Conservation (phyloP, 306 rosid genomes). For the Pyrus pyrifolia region DNA sequence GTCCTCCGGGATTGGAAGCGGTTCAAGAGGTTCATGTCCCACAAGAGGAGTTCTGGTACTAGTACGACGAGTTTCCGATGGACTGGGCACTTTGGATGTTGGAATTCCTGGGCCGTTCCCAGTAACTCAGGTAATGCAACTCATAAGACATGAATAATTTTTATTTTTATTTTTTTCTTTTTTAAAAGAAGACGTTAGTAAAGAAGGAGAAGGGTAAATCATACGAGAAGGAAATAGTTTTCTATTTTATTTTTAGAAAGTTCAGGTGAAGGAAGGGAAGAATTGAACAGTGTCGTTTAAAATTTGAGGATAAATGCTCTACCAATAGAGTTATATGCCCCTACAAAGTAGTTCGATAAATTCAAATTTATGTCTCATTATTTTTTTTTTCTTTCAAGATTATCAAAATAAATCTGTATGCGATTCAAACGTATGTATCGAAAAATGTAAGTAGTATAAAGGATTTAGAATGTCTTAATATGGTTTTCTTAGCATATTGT, state of each 20-base stretch:
- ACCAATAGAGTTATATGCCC: not conserved
- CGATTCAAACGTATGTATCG: not conserved
- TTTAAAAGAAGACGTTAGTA: too few species aligned
- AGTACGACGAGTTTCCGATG: constrained; percentile 20
- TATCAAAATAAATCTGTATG: not conserved
- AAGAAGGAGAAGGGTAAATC: not conserved
- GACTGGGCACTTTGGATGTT: constrained; percentile 39
- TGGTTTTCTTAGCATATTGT: not conserved
- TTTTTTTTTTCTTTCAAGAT: not conserved
- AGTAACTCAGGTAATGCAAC: not conserved
- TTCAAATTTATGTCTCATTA: not conserved
- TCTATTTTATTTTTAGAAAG: not conserved
- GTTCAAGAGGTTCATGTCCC: constrained; percentile 18
- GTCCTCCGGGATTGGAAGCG: constrained; percentile 64
- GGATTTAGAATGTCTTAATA: not conserved
- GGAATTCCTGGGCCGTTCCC: constrained; percentile 40
- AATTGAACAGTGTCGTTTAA: not conserved
- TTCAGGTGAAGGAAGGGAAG: not conserved
- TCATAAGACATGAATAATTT: not conserved
- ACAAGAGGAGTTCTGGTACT: constrained; percentile 10
- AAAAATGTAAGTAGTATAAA: not conserved
- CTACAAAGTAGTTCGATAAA: not conserved
- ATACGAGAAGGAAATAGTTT: not conserved
- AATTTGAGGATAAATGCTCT: not conserved
- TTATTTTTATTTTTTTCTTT: too few species aligned